phyloP scores from a whole-genome alignment of 2,329 filamentous ascomycete genomes.

The Sporothrix luriei region DNA sequence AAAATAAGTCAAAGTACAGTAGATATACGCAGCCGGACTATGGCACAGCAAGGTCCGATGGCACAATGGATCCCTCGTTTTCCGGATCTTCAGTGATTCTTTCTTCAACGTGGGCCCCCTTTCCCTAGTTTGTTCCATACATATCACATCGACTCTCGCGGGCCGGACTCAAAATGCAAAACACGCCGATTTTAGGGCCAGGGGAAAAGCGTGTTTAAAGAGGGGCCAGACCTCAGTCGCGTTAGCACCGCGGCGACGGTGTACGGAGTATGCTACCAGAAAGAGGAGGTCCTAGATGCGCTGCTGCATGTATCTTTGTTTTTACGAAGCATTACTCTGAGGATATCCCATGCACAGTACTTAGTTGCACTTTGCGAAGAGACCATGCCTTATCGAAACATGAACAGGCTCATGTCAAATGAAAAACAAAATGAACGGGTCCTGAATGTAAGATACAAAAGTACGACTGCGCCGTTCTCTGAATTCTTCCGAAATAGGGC shows the following conservation, averaged over 20 bases:
- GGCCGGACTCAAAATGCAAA: slow-evolving; percentile 10
- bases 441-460: neutral
- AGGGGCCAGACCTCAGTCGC: neutral
- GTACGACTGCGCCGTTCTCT: neutral
- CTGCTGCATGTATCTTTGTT: neutral
- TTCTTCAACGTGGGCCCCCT: too few species aligned
- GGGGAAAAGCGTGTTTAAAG: slow-evolving; percentile 23
- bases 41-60: neutral
- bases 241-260: slow-evolving; percentile 3
- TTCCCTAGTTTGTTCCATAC: neutral
- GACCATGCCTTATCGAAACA: neutral
- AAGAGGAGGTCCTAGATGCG: neutral
- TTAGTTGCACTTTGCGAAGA: neutral
- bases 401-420: neutral
- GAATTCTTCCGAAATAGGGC: slow-evolving; percentile 4
- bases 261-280: too few species aligned
- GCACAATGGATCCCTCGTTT: too few species aligned
- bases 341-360: neutral
- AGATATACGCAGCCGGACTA: neutral
- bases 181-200: slow-evolving; percentile 23
- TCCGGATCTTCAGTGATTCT: too few species aligned
- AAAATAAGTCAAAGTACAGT: neutral
- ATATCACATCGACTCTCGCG: neutral
- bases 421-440: slow-evolving; percentile 13
- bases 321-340: neutral